Evolutionary conservation across 805 yeast genomes (phyloP).

Genomic region (Metschnikowia peoriensis): DNA sequence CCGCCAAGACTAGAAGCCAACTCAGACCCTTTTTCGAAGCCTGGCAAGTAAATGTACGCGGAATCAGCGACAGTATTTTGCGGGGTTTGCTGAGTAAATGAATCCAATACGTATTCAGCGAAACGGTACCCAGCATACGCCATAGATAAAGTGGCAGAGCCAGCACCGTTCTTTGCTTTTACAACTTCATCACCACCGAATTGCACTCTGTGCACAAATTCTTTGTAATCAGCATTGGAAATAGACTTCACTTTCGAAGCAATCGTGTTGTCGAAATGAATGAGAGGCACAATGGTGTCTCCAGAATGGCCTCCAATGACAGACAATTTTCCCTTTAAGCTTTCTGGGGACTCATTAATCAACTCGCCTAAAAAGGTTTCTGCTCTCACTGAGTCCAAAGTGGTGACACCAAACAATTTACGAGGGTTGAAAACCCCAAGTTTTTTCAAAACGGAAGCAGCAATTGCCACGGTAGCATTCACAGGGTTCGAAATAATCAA

Average conservation of each 20-base stretch:
- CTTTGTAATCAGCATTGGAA: slow-evolving; percentile 18
- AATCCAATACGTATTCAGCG: slow-evolving; percentile 17
- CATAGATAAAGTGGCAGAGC: slow-evolving; percentile 22
- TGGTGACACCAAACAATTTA: slow-evolving; percentile 47
- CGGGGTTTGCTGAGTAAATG: slow-evolving; percentile 6
- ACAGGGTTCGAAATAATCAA: slow-evolving; percentile 48
- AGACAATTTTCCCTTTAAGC: slow-evolving; percentile 39
- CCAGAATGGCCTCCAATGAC: slow-evolving; percentile 49
- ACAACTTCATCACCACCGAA: slow-evolving; percentile 24
- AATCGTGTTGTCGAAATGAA: slow-evolving; percentile 19
- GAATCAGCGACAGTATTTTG: slow-evolving; percentile 38
- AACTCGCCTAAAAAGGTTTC: slow-evolving; percentile 44
- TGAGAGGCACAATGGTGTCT: slow-evolving; percentile 45
- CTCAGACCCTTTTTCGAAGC: slow-evolving; percentile 46
- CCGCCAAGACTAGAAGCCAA: slow-evolving; percentile 38
- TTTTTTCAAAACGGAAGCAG: slow-evolving; percentile 47
- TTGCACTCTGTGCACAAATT: slow-evolving; percentile 20
- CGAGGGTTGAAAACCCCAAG: slow-evolving; percentile 46
- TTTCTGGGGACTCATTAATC: slow-evolving; percentile 29
- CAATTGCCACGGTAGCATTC: slow-evolving; percentile 47
- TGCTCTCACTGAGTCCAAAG: slow-evolving; percentile 46
- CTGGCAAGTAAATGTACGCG: slow-evolving; percentile 54
- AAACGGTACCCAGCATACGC: slow-evolving; percentile 24
- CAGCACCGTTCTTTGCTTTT: slow-evolving; percentile 23
- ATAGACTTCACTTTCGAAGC: slow-evolving; percentile 19